Evolutionary conservation across 495 filamentous ascomycete genomes (phyloP).

Genomic region (Sabuloglossum arenarium): DNA sequence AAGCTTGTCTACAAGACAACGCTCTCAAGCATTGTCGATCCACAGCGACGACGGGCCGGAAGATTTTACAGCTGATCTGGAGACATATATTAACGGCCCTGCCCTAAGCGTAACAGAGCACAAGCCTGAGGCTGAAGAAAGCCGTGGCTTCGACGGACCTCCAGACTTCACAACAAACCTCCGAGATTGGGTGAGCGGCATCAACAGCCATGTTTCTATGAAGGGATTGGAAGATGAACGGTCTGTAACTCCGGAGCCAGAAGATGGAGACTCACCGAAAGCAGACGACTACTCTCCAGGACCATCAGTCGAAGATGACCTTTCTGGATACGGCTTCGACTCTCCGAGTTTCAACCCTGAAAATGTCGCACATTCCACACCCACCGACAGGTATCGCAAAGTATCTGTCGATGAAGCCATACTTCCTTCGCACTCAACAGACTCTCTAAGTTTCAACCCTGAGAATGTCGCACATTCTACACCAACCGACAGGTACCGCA

Average conservation of each 20-base stretch:
- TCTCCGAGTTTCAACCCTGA: background rate
- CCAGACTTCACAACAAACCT: background rate
- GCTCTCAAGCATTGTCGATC: background rate
- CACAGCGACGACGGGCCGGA: background rate
- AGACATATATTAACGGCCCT: background rate
- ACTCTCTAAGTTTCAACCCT: background rate
- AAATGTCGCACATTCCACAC: background rate
- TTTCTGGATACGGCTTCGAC: background rate
- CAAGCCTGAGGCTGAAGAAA: background rate
- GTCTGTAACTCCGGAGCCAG: background rate
- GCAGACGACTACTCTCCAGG: background rate
- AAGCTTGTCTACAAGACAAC: background rate
- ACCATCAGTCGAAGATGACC: background rate
- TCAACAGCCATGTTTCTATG: background rate
- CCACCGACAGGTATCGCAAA: background rate
- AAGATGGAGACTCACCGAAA: background rate
- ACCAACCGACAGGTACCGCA: background rate
- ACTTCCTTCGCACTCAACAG: no score
- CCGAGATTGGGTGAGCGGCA: background rate
- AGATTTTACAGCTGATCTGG: slow-evolving; percentile 1
- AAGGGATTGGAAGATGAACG: background rate
- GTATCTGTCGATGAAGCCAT: background rate
- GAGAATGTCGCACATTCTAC: background rate
- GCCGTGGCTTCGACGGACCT: background rate
- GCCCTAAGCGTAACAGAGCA: background rate